Base-by-base conservation (phyloP, 177 flowering plant genomes). In the Tripterygium wilfordii region DNA sequence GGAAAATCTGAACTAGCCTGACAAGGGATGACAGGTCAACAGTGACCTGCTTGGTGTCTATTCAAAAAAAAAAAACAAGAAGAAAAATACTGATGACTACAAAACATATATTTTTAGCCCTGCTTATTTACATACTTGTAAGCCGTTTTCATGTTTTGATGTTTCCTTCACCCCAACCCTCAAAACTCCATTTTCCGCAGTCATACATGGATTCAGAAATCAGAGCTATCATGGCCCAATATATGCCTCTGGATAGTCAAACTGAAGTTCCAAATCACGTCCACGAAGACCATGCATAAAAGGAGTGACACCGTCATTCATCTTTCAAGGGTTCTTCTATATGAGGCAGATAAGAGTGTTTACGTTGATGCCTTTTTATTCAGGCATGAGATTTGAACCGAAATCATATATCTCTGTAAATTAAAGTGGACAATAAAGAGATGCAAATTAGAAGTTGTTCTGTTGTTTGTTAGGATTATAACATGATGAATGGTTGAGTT, bases 171-270 rank as follows among this genome's bases (percentile, higher is more conserved):
- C 10, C 17, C 18, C 5, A 4, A 15, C 5, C 20, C 20, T 12
- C 19, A 2, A 2, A 15, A 3, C 5, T 37, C 3, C 4, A 15
- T 15, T 3, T 13, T 48, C 36, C 54, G 56, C 65, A 84, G 96
- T 68, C 75, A 16, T 84, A 87, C 80, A 87, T 87, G 96, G 96
- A 87, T 57, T 87, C 92, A 7, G 96, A 87, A 63, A 87, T 87
- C 57, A 69, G 92, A 64, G 87, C 92, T 36, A 87, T 87, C 47
- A 84, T 84, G 96, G 85, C 96, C 31, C 96, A 87, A 58, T 87
- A 87, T 70, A 87, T 87, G 96, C 92, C 96, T 20, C 69, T 83
- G 42, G 96, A 87, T 63, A 87, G 76, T 60, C 92, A 82, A 65
- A 42, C 60, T 21, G 92, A 78, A 56, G 71, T 78, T 18, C 79